These are phyloP conservation scores for Akanthomyces dipterigenus DNA, from an alignment of 2,329 filamentous ascomycete genomes.

Conservation along the genomic window DNA sequence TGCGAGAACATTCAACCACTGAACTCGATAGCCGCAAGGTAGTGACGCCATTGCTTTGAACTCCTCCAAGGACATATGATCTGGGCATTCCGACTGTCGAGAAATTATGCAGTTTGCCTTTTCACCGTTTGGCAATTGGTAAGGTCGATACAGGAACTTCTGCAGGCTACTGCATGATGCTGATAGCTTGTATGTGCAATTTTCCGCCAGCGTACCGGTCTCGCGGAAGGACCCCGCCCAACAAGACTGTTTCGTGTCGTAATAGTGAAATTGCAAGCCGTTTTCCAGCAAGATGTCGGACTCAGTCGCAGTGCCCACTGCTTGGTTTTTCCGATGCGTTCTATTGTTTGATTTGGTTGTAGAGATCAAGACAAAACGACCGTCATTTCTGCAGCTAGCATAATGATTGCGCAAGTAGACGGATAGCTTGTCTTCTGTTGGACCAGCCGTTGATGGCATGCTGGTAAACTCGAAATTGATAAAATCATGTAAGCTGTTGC, in stretches of 20 bases:
- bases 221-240: background rate
- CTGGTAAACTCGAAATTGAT: background rate
- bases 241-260: background rate
- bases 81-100: background rate
- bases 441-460: background rate
- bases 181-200: background rate
- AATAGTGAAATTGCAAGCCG: background rate
- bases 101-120: background rate
- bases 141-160: background rate
- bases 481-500: background rate
- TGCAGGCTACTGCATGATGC: background rate
- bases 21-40: background rate
- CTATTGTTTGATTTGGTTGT: background rate
- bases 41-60: background rate
- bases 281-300: background rate
- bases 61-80: constrained; percentile 19
- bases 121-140: background rate
- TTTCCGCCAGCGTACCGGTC: background rate
- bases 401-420: background rate
- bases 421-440: background rate
- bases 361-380: background rate
- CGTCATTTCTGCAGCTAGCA: accelerated
- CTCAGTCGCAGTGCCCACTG: background rate
- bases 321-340: background rate
- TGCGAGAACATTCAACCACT: constrained; percentile 6